Evolutionary conservation across 1,139 yeast species (phyloP).

Genomic region (Nakaseomyces bracarensis): DNA sequence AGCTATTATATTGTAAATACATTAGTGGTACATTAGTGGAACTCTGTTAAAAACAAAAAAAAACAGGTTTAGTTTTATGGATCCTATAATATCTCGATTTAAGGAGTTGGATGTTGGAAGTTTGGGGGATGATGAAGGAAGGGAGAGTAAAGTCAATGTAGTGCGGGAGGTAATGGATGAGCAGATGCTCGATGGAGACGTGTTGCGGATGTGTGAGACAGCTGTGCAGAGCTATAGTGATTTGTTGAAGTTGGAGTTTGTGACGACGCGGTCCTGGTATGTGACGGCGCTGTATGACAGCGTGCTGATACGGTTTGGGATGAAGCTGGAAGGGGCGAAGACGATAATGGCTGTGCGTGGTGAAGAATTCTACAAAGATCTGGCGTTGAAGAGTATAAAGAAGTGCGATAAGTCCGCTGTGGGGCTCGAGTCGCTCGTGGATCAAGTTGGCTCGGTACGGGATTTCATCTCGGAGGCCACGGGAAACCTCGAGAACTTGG

Average conservation of each 20-base stretch:
- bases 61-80: neutral
- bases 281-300: conserved; percentile 19
- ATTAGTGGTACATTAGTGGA: no score
- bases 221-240: conserved; percentile 16
- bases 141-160: no score
- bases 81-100: conserved; percentile 5
- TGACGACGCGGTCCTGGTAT: conserved; percentile 22
- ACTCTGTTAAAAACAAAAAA: neutral
- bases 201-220: conserved; percentile 3
- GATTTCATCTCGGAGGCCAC: conserved; percentile 12
- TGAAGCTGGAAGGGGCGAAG: conserved; percentile 7
- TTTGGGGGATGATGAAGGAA: neutral
- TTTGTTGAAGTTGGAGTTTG: conserved; percentile 18
- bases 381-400: conserved; percentile 22
- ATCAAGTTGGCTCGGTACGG: conserved; percentile 13
- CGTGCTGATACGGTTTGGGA: conserved; percentile 20
- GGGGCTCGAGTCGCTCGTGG: conserved; percentile 17
- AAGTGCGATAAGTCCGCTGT: conserved; percentile 24
- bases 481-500: conserved; percentile 7
- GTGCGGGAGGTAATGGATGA: neutral
- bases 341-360: conserved; percentile 3
- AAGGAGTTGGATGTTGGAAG: conserved; percentile 5
- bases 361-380: conserved; percentile 19
- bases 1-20: no score
- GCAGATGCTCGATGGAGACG: neutral